Base-by-base conservation (phyloP, 257 asterid genomes). In the Coffea canephora region DNA sequence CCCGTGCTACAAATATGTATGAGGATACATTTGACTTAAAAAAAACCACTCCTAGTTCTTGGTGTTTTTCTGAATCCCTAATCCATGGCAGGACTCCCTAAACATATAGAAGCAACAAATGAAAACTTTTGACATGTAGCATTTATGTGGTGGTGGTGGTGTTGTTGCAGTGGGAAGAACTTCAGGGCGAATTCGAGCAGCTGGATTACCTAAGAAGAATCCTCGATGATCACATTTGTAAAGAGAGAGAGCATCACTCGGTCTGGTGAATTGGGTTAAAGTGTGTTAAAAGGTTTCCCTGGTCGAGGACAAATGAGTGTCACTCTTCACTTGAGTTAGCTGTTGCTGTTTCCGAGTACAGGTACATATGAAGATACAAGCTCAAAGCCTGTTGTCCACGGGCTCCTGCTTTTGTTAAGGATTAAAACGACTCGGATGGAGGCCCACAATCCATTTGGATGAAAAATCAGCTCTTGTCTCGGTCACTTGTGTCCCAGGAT, bases 121-220 rank as follows among this genome's bases (percentile, higher is more conserved):
- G 21, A 54, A 18, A 1, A 18, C 4, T 57, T 9, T 4, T 66
- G 4, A 66, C 23, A 46, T 64, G 0, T 0, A 11, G 13, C 3
- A 68, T 68, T n/a, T 43, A 5, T 45, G 69, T 14, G 21, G 8
- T 69, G 9, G 1, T 62, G 65, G 1, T 62, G 71, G 62, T 82
- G 48, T 21, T 74, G 48, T 62, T 82, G 93, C 95, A 95, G 99
- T 95, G 99, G 99, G 99, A 93, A 89, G 94, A 90, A 82, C 85
- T 93, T 83, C 87, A 82, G 82, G 99, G 99, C 48, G 97, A 84
- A 81, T 90, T 87, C 45, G 91, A 91, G 89, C 99, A 95, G 89
- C 88, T 93, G 8, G 96, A 93, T 31, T 89, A 90, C 85, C 98
- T 95, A 36, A 88, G 94, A 57, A 87, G 80, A 80, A 80, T 88